phyloP scores from a whole-genome alignment of 495 filamentous ascomycete genomes.

The Aspergillus egyptiacus region DNA sequence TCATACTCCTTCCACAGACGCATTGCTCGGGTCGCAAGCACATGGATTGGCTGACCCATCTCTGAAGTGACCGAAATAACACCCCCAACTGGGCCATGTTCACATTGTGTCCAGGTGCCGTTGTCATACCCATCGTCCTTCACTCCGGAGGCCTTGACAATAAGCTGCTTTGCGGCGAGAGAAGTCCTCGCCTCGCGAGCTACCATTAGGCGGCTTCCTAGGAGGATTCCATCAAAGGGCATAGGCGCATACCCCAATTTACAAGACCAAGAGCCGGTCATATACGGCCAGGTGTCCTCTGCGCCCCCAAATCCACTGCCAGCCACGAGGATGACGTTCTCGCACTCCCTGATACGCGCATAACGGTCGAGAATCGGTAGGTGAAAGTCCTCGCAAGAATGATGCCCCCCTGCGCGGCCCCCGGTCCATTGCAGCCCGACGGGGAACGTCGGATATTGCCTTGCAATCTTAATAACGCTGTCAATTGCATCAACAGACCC shows the following conservation, averaged over 20 bases:
- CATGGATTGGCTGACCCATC: conserved; percentile 99
- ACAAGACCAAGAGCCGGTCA: conserved; percentile 82
- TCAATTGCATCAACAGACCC: conserved; percentile 86
- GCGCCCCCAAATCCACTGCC: conserved; percentile 89
- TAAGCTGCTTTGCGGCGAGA: conserved; percentile 86
- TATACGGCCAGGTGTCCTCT: conserved; percentile 87
- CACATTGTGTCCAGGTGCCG: conserved; percentile 47
- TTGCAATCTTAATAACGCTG: conserved; percentile 83
- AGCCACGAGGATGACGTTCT: conserved; percentile 82
- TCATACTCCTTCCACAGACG: background rate
- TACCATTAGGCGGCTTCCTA: conserved; percentile 89
- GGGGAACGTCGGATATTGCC: conserved; percentile 81
- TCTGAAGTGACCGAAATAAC: conserved; percentile 93
- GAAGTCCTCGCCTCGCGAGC: conserved; percentile 93
- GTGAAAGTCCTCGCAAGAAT: conserved; percentile 94
- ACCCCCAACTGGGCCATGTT: conserved; percentile 83
- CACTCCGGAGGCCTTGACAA: conserved; percentile 81
- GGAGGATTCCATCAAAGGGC: conserved; percentile 87
- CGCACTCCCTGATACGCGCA: conserved; percentile 66
- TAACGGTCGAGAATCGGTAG: conserved; percentile 88
- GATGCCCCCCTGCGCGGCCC: conserved; percentile 87
- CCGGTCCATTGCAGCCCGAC: conserved; percentile 93
- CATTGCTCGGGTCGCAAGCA: conserved; percentile 65
- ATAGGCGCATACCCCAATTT: conserved; percentile 84
- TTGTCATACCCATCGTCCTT: conserved; percentile 90